Conservation (phyloP, 2,329 filamentous ascomycete species). For the Aspergillus sp. region DNA sequence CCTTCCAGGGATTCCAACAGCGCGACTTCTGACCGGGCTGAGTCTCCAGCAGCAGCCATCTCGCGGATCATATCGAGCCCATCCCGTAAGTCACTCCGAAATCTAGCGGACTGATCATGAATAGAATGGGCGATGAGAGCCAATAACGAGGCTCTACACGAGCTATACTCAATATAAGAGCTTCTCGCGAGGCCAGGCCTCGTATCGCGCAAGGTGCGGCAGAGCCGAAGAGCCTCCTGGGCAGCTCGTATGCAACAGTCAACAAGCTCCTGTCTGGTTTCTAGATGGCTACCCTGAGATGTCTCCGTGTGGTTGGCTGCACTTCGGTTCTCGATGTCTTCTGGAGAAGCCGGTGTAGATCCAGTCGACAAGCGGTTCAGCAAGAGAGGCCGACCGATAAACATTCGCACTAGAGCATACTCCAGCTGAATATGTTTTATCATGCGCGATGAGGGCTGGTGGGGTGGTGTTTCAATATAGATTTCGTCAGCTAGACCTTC, state of each 20-base stretch:
- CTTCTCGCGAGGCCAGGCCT: slow-evolving; percentile 30
- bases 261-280: slow-evolving; percentile 17
- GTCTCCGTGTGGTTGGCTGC: not conserved
- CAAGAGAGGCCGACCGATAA: slow-evolving; percentile 51
- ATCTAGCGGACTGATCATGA: slow-evolving; percentile 23
- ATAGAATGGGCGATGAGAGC: slow-evolving; percentile 36
- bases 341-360: slow-evolving; percentile 1
- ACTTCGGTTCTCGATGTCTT: not conserved
- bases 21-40: slow-evolving; percentile 31
- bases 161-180: slow-evolving; percentile 38
- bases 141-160: slow-evolving; percentile 35
- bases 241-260: slow-evolving; percentile 29
- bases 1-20: slow-evolving; percentile 32
- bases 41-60: slow-evolving; percentile 32
- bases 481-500: slow-evolving; percentile 2
- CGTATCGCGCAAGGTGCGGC: slow-evolving; percentile 22
- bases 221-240: slow-evolving; percentile 26
- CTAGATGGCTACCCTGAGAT: not conserved
- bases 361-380: slow-evolving; percentile 22
- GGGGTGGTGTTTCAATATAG: not conserved
- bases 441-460: slow-evolving; percentile 12
- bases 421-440: slow-evolving; percentile 38
- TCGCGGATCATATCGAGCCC: slow-evolving; percentile 32
- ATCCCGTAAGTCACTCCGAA: slow-evolving; percentile 20
- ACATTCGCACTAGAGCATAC: slow-evolving; percentile 51